These are phyloP conservation scores for Chaetomium sp. DNA, from an alignment of 2,329 filamentous ascomycete species.

Conservation along the genomic window DNA sequence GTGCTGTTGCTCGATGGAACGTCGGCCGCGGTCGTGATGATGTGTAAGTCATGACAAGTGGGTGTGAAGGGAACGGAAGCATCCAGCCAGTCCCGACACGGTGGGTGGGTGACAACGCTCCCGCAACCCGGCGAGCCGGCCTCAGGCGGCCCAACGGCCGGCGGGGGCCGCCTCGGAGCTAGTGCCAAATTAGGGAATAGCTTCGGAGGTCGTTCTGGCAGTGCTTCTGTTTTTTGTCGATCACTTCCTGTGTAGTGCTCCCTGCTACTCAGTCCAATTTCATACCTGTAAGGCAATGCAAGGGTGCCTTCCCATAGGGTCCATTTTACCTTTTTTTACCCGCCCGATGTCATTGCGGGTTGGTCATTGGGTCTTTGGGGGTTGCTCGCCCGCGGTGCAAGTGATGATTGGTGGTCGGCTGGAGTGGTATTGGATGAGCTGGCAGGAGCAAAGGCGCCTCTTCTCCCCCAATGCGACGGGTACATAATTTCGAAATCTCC, in stretches of 20 bases:
- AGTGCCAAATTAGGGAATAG: conserved; percentile 11
- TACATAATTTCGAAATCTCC: conserved; percentile 4
- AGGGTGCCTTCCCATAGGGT: neutral
- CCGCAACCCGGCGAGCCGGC: neutral
- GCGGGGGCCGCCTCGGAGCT: conserved; percentile 17
- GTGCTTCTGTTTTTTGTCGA: neutral
- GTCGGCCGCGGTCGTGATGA: neutral
- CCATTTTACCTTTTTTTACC: neutral
- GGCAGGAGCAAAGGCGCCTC: neutral
- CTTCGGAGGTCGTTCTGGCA: neutral
- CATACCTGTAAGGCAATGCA: neutral
- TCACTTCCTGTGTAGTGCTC: neutral
- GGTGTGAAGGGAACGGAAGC: neutral
- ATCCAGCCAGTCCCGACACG: conserved; percentile 9
- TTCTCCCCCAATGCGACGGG: neutral
- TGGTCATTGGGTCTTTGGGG: neutral
- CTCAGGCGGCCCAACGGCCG: conserved; percentile 10
- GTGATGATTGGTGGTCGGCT: neutral
- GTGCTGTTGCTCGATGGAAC: neutral
- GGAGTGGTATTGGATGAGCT: neutral
- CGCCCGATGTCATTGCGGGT: neutral
- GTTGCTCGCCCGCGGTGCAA: neutral
- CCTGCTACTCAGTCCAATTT: neutral
- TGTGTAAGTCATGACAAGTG: conserved; percentile 15
- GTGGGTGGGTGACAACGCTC: neutral